phyloP scores from a whole-genome alignment of 2,329 filamentous ascomycete genomes.

The Apiospora sp. region DNA sequence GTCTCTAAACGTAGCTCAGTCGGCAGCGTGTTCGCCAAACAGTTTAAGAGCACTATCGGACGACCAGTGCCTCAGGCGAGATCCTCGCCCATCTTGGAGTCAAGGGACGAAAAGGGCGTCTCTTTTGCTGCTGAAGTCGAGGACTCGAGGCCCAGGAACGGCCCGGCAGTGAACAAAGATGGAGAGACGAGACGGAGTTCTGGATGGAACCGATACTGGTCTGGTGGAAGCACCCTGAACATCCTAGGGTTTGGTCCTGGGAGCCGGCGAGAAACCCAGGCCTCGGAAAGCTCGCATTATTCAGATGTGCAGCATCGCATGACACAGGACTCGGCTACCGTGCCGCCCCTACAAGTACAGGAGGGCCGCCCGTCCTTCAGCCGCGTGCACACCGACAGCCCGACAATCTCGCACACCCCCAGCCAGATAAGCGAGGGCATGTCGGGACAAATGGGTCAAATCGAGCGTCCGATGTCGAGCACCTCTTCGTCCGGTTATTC shows the following conservation, averaged over 20 bases:
- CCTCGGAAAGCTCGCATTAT: conserved; percentile 65
- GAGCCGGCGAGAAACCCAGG: conserved; percentile 57
- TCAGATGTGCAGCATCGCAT: conserved; percentile 56
- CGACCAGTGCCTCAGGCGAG: conserved; percentile 63
- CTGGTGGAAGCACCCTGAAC: conserved; percentile 73
- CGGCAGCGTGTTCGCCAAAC: conserved; percentile 66
- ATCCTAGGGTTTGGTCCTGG: conserved; percentile 66
- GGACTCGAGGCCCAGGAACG: conserved; percentile 44
- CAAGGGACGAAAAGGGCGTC: conserved; percentile 33
- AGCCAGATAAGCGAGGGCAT: conserved; percentile 64
- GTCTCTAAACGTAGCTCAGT: conserved; percentile 60
- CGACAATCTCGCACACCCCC: conserved; percentile 69
- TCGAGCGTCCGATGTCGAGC: conserved; percentile 63
- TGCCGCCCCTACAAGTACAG: conserved; percentile 70
- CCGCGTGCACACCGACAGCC: conserved; percentile 73
- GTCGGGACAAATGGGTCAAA: conserved; percentile 67
- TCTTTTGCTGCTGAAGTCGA: conserved; percentile 34
- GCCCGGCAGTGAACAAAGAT: conserved; percentile 45
- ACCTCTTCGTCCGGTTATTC: conserved; percentile 65
- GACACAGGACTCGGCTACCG: conserved; percentile 73
- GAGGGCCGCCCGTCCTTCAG: conserved; percentile 69
- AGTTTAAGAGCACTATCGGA: conserved; percentile 69
- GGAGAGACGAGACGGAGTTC: conserved; percentile 67
- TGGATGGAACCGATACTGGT: conserved; percentile 82
- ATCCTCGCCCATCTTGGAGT: conserved; percentile 41